Evolutionary conservation across 176 grass and related monocot genomes (phyloP).

Genomic region (Bolboschoenus planiculmis): DNA sequence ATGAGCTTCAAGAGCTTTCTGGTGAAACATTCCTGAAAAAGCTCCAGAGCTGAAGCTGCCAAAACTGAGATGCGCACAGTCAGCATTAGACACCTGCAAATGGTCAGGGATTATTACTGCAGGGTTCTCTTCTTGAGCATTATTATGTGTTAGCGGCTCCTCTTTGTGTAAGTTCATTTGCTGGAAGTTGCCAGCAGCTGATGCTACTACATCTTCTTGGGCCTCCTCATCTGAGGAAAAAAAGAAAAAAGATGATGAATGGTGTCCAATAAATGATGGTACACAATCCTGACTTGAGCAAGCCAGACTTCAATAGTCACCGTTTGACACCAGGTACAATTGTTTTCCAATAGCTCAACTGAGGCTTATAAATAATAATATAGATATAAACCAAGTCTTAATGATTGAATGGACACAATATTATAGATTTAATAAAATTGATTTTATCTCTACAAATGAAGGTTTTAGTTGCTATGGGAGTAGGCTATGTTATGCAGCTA

Average conservation of each 20-base stretch:
- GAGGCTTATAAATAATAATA: neutral
- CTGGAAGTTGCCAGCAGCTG: constrained; percentile 51
- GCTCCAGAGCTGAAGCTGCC: constrained; percentile 94
- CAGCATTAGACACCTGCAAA: constrained; percentile 76
- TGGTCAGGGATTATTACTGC: constrained; percentile 98
- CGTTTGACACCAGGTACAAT: neutral
- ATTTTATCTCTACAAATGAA: neutral
- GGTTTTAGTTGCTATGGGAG: neutral
- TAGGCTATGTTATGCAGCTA: neutral
- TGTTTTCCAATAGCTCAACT: neutral
- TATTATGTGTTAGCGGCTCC: constrained; percentile 33
- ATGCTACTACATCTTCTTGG: constrained; percentile 35
- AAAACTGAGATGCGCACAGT: constrained; percentile 83
- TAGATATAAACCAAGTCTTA: neutral
- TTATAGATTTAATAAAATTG: neutral
- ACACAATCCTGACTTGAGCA: neutral
- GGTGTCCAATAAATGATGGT: neutral
- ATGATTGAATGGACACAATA: neutral
- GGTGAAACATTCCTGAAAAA: constrained; percentile 78
- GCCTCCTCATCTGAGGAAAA: constrained; percentile 47
- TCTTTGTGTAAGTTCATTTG: constrained; percentile 64
- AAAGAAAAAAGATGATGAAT: neutral
- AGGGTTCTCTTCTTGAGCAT: constrained; percentile 55
- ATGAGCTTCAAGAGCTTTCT: constrained; percentile 29
- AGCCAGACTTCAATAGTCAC: neutral